phyloP scores from a whole-genome alignment of 1,284 basidiomycete species.

The Trametes pubescens region DNA sequence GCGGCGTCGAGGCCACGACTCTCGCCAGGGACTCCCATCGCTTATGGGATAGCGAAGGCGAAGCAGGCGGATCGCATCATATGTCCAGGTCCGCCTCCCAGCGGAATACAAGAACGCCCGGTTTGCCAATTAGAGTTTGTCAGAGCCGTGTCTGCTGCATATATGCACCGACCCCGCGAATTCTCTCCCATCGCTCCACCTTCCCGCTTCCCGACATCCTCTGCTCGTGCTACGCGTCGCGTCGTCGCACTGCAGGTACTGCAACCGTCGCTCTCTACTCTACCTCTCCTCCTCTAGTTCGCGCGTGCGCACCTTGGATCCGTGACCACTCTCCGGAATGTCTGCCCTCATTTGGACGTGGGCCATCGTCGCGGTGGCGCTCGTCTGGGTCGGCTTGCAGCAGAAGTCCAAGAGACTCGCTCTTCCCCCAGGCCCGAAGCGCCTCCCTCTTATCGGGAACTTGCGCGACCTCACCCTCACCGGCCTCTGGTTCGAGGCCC shows the following conservation, averaged over 20 bases:
- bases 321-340: slow-evolving; percentile 35
- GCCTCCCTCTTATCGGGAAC: slow-evolving; percentile 70
- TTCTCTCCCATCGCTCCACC: slow-evolving; percentile 9
- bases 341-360: slow-evolving; percentile 32
- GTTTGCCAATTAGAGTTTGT: slow-evolving; percentile 34
- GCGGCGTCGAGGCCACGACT: slow-evolving; percentile 16
- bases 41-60: slow-evolving; percentile 20
- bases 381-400: slow-evolving; percentile 35
- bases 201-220: slow-evolving; percentile 8
- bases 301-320: slow-evolving; percentile 30
- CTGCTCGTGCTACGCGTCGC: slow-evolving; percentile 11
- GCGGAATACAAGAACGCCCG: slow-evolving; percentile 20
- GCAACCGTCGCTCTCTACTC: slow-evolving; percentile 16
- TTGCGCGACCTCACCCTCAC: slow-evolving; percentile 63
- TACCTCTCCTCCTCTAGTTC: slow-evolving; percentile 2
- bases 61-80: slow-evolving; percentile 27
- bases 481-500: slow-evolving; percentile 50
- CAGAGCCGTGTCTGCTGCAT: slow-evolving; percentile 17
- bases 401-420: slow-evolving; percentile 30
- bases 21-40: slow-evolving; percentile 20
- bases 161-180: slow-evolving; percentile 12
- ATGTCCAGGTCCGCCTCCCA: slow-evolving; percentile 13
- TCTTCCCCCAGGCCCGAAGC: slow-evolving; percentile 71
- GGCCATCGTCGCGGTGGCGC: slow-evolving; percentile 32
- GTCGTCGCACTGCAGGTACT: not conserved